phyloP scores from a whole-genome alignment of 129 eudicot genomes.

The Artemisia argyi region DNA sequence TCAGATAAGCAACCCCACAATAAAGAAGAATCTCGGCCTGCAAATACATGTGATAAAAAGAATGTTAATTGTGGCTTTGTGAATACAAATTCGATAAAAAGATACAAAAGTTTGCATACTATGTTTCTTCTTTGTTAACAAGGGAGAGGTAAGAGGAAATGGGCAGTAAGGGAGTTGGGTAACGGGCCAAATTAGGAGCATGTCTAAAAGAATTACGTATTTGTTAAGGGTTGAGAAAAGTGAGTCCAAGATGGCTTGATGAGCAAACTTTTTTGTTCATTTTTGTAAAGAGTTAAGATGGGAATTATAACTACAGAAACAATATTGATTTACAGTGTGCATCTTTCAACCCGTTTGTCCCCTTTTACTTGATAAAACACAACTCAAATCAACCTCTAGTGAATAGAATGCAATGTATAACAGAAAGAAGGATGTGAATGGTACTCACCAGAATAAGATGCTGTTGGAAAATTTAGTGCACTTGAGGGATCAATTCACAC shows the following conservation, averaged over 20 bases:
- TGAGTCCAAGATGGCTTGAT: too few species aligned
- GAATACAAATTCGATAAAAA: not conserved
- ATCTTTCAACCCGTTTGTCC: not conserved
- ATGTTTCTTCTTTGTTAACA: not conserved
- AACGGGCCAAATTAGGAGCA: too few species aligned
- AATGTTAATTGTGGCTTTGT: not conserved
- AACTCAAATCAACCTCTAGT: not conserved
- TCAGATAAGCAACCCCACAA: conserved; percentile 11
- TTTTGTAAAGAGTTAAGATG: too few species aligned
- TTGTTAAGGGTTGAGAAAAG: too few species aligned
- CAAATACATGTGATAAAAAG: not conserved
- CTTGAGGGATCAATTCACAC: too few species aligned
- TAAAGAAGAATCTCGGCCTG: conserved; percentile 8
- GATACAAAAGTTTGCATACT: not conserved
- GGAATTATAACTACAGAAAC: too few species aligned
- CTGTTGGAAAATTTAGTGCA: too few species aligned
- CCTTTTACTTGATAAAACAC: not conserved
- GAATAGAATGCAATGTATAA: conserved; percentile 5
- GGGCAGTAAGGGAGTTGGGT: too few species aligned
- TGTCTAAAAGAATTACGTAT: too few species aligned
- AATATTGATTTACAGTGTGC: too few species aligned
- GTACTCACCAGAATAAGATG: conserved; percentile 25
- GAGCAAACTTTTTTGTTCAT: too few species aligned
- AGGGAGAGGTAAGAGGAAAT: too few species aligned
- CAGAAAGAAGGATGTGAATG: not conserved